Evolutionary conservation across 2,329 filamentous ascomycete genomes (phyloP).

Genomic region (Pseudocercospora eumusae): DNA sequence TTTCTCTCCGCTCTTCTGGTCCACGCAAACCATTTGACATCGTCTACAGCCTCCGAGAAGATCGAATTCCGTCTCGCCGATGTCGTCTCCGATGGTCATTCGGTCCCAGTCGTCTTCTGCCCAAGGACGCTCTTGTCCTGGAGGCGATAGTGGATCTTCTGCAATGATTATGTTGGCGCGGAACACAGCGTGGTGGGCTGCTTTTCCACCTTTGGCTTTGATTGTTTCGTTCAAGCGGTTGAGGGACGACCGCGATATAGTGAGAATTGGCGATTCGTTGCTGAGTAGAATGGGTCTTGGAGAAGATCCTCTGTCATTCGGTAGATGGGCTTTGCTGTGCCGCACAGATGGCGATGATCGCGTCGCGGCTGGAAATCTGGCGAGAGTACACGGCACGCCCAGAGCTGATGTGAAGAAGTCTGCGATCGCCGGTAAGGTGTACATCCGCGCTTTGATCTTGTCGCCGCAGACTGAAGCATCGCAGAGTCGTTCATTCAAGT

Average conservation of each 20-base stretch:
- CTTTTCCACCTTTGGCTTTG: slow-evolving; percentile 59
- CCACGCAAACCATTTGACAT: slow-evolving; percentile 95
- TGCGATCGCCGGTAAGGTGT: slow-evolving; percentile 66
- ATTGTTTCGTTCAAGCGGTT: slow-evolving; percentile 76
- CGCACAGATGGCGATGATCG: slow-evolving; percentile 62
- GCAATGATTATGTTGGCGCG: slow-evolving; percentile 83
- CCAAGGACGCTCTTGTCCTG: slow-evolving; percentile 62
- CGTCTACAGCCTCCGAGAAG: slow-evolving; percentile 81
- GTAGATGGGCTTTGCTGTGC: slow-evolving; percentile 69
- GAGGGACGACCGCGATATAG: slow-evolving; percentile 78
- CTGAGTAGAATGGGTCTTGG: slow-evolving; percentile 71
- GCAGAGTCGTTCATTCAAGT: slow-evolving; percentile 30
- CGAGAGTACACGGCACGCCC: slow-evolving; percentile 77
- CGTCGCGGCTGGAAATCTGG: slow-evolving; percentile 69
- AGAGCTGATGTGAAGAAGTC: slow-evolving; percentile 75
- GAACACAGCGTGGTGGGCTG: slow-evolving; percentile 73
- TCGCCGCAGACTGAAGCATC: slow-evolving; percentile 82
- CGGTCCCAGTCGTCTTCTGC: slow-evolving; percentile 76
- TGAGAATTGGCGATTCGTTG: slow-evolving; percentile 91
- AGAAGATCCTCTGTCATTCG: slow-evolving; percentile 39
- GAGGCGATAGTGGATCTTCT: slow-evolving; percentile 46
- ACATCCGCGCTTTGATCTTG: slow-evolving; percentile 67
- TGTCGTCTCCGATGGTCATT: slow-evolving; percentile 61
- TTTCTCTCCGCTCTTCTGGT: slow-evolving; percentile 77
- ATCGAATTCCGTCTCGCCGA: slow-evolving; percentile 54